Conservation (phyloP, 163 green algal species). For the Volvox carteri region DNA sequence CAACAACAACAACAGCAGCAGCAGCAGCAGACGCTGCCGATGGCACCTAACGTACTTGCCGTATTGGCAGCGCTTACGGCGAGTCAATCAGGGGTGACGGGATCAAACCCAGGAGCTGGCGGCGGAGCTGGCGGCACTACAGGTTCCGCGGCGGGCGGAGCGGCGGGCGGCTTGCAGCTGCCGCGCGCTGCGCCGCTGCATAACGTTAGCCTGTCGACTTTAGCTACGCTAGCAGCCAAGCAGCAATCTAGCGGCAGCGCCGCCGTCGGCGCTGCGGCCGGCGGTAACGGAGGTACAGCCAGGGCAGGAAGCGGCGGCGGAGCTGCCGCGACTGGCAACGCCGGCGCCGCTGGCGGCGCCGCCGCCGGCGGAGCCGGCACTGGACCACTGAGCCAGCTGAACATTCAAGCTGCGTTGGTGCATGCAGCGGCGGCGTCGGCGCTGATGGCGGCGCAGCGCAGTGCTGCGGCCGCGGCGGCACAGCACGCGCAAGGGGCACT, state of each 20-base stretch:
- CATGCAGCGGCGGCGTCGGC: slow-evolving; percentile 13
- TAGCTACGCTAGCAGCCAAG: slow-evolving; percentile 17
- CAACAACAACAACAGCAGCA: neutral
- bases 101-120: neutral
- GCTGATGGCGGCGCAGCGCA: slow-evolving; percentile 24
- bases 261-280: neutral
- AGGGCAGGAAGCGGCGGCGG: neutral
- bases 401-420: slow-evolving; percentile 19
- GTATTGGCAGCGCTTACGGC: slow-evolving; percentile 19
- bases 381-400: neutral
- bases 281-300: neutral
- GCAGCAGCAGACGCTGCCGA: neutral
- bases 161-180: neutral
- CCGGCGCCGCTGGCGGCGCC: neutral
- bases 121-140: slow-evolving; percentile 9
- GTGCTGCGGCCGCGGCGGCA: neutral
- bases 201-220: neutral
- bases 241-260: neutral
- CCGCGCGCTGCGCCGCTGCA: neutral
- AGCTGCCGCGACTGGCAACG: neutral
- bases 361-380: neutral
- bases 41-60: neutral
- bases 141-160: neutral
- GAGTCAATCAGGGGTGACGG: neutral
- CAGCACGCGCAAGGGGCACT: slow-evolving; percentile 9